Evolutionary conservation across 2,329 filamentous ascomycete species (phyloP).

Genomic region (Fusarium verticillioides): DNA sequence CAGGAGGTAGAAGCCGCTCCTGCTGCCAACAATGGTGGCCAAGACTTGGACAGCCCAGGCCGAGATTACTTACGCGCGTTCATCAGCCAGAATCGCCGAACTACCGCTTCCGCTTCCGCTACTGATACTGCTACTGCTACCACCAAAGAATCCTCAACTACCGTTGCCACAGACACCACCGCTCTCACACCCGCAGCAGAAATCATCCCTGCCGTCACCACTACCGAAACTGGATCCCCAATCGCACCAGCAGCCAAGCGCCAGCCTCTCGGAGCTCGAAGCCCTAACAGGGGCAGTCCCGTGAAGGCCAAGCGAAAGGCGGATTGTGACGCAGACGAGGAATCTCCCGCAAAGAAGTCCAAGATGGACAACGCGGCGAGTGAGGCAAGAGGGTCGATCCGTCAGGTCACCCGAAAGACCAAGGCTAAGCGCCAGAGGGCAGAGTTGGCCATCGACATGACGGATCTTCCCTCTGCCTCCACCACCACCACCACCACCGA

Average conservation of each 20-base stretch:
- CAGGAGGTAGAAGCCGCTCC: constrained; percentile 17
- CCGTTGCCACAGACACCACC: constrained; percentile 32
- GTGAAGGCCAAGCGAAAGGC: constrained; percentile 49
- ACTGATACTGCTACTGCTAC: constrained; percentile 20
- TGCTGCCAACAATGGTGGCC: neutral
- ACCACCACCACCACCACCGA: neutral
- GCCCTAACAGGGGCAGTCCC: constrained; percentile 51
- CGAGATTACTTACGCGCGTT: constrained; percentile 52
- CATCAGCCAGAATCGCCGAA: constrained; percentile 49
- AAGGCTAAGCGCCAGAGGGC: constrained; percentile 31
- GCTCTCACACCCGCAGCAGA: constrained; percentile 39
- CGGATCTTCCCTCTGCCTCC: constrained; percentile 10
- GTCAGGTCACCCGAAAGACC: constrained; percentile 5
- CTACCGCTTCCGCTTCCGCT: constrained; percentile 26
- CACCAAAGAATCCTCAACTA: constrained; percentile 47
- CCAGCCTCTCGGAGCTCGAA: constrained; percentile 49
- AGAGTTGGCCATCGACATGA: constrained; percentile 24
- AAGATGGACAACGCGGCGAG: constrained; percentile 9
- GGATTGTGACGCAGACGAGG: constrained; percentile 29
- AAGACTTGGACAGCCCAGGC: constrained; percentile 49
- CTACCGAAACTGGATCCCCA: constrained; percentile 49
- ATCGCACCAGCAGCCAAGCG: constrained; percentile 43
- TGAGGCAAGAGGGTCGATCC: neutral
- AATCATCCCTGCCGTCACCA: constrained; percentile 21
- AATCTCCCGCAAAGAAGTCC: constrained; percentile 37